phyloP scores from a whole-genome alignment of 2,329 filamentous ascomycete species.

The Cladosporium sp. region DNA sequence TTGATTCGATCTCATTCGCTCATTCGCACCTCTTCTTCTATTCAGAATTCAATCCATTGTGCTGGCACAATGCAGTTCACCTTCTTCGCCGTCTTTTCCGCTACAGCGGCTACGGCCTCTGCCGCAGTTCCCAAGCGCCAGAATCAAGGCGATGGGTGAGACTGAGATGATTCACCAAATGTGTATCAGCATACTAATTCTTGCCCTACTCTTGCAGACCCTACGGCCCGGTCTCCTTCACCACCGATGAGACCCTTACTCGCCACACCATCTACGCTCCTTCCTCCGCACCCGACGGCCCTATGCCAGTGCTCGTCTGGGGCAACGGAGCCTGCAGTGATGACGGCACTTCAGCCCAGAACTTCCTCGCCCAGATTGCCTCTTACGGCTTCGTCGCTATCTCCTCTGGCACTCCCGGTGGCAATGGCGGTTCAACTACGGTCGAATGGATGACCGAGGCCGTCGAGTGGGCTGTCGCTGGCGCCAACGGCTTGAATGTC shows the following conservation, averaged over 20 bases:
- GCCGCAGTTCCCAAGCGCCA: constrained; percentile 2
- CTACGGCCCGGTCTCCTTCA: constrained; percentile 8
- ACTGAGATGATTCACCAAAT: background rate
- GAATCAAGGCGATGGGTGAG: constrained; percentile 7
- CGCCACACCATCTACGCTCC: constrained; percentile 12
- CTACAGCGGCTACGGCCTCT: constrained; percentile 2
- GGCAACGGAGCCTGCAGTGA: constrained; percentile 25
- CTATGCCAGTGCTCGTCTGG: constrained; percentile 25
- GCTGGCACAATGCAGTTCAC: constrained; percentile 6
- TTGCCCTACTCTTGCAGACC: background rate
- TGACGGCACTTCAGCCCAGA: constrained; percentile 16
- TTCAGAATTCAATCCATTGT: background rate
- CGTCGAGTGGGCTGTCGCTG: constrained; percentile 5
- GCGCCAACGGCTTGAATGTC: constrained; percentile 9
- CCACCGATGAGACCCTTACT: constrained; percentile 3
- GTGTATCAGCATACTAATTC: background rate
- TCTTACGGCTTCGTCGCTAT: constrained; percentile 23
- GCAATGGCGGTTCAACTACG: constrained; percentile 2
- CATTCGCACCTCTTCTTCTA: no score
- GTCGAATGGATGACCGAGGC: constrained; percentile 10
- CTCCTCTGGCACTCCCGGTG: constrained; percentile 17
- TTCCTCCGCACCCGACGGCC: constrained; percentile 19
- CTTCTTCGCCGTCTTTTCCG: background rate
- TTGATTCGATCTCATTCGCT: no score
- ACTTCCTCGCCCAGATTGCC: constrained; percentile 21